Evolutionary conservation across 768 basidiomycete species (phyloP).

Genomic region (Flagelloscypha sp.): DNA sequence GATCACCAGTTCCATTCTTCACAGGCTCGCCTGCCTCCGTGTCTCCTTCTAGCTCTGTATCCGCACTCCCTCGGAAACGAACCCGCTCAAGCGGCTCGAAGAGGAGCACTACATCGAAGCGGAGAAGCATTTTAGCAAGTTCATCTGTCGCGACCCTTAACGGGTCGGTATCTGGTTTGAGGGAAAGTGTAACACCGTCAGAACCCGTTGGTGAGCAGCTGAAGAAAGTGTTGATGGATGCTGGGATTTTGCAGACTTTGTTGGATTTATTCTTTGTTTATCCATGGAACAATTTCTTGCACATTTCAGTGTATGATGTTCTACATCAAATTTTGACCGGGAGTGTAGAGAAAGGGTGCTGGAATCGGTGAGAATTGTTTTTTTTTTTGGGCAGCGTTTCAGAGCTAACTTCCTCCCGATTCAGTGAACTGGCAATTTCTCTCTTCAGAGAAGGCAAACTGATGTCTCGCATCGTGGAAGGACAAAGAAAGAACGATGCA

Average conservation of each 20-base stretch:
- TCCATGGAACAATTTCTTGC: slow-evolving; percentile 96
- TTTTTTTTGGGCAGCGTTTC: neutral
- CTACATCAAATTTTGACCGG: slow-evolving; percentile 94
- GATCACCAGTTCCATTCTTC: too few relatives aligned
- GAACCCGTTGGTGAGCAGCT: slow-evolving; percentile 76
- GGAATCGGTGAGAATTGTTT: slow-evolving; percentile 2
- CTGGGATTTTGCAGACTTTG: slow-evolving; percentile 64
- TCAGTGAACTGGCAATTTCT: slow-evolving; percentile 64
- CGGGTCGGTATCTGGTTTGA: too few relatives aligned
- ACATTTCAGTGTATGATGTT: slow-evolving; percentile 93
- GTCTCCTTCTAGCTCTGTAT: too few relatives aligned
- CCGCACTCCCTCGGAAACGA: too few relatives aligned
- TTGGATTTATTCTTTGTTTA: slow-evolving; percentile 95
- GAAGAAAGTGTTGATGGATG: slow-evolving; percentile 70
- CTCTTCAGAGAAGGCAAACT: slow-evolving; percentile 82
- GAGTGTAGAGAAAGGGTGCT: slow-evolving; percentile 42
- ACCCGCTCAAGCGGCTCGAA: too few relatives aligned
- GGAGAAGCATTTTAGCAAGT: too few relatives aligned
- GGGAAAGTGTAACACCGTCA: too few relatives aligned
- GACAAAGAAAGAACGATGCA: slow-evolving; percentile 69
- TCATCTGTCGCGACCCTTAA: too few relatives aligned
- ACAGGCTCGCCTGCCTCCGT: too few relatives aligned
- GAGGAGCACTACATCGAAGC: too few relatives aligned
- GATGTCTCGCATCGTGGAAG: slow-evolving; percentile 81
- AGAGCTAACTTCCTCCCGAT: neutral